Evolutionary conservation across 202 grass and related monocot species (phyloP).

Genomic region (Saccharum hybrid): DNA sequence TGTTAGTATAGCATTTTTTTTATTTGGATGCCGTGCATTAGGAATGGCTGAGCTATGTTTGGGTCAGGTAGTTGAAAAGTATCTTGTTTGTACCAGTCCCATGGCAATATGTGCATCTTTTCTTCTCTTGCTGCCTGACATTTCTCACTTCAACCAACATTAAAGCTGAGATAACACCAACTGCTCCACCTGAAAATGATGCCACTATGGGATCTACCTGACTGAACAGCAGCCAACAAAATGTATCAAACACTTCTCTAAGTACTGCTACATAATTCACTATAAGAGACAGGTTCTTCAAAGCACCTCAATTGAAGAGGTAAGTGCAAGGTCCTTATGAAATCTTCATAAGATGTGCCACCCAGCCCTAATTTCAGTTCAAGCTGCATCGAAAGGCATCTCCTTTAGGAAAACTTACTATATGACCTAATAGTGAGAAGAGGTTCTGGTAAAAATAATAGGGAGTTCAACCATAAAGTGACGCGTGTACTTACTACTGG

Average conservation of each 20-base stretch:
- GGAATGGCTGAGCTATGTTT: neutral
- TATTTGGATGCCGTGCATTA: neutral
- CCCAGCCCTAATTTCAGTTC: constrained; percentile 94
- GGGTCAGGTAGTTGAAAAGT: constrained; percentile 33
- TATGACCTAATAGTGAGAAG: neutral
- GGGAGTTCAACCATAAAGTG: constrained; percentile 8
- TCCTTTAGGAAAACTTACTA: constrained; percentile 15
- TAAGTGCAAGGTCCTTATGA: constrained; percentile 82
- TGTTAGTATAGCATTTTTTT: neutral
- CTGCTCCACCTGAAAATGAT: constrained; percentile 90
- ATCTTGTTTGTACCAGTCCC: constrained; percentile 70
- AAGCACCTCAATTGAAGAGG: constrained; percentile 89
- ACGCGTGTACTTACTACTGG: constrained; percentile 74
- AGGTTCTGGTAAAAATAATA: constrained; percentile 4
- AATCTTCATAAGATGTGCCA: constrained; percentile 96
- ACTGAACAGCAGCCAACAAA: constrained; percentile 48
- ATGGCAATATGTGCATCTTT: constrained; percentile 92
- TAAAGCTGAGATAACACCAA: constrained; percentile 88
- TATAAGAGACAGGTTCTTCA: constrained; percentile 2
- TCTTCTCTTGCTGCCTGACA: constrained; percentile 95
- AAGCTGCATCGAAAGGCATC: constrained; percentile 56
- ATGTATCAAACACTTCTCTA: constrained; percentile 21
- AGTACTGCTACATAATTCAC: constrained; percentile 12
- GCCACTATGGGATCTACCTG: constrained; percentile 98
- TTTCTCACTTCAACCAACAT: constrained; percentile 94